Conservation (phyloP, 305 asterid genomes). For the Andrographis paniculata region DNA sequence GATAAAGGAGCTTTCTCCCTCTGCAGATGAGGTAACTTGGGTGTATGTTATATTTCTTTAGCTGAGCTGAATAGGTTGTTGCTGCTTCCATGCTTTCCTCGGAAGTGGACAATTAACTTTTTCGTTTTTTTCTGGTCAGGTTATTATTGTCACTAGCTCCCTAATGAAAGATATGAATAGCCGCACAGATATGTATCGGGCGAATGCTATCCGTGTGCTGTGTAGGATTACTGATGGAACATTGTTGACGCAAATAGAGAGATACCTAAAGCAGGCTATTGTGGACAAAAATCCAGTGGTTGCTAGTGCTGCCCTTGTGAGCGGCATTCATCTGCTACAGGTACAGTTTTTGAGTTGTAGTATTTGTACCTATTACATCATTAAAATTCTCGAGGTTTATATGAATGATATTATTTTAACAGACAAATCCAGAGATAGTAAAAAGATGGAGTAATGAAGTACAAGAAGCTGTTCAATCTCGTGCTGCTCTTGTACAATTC, state of each 20-base stretch:
- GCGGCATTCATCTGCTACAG: conserved; percentile 85
- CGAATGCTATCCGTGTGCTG: conserved; percentile 84
- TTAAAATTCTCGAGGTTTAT: conserved; percentile 5
- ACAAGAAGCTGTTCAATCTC: conserved; percentile 97
- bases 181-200: conserved; percentile 85
- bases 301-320: conserved; percentile 89
- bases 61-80: background rate
- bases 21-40: conserved; percentile 59
- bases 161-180: conserved; percentile 91
- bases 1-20: conserved; percentile 80
- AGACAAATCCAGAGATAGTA: conserved; percentile 94
- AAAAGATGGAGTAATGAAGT: conserved; percentile 99
- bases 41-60: conserved; percentile 3
- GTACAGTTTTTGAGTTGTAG: conserved; percentile 24
- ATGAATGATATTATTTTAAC: conserved; percentile 14
- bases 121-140: conserved; percentile 34
- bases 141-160: conserved; percentile 86
- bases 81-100: conserved; percentile 6
- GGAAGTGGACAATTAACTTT: conserved; percentile 19
- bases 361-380: conserved; percentile 5
- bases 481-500: conserved; percentile 96
- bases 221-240: conserved; percentile 81
- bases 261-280: conserved; percentile 83
- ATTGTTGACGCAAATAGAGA: conserved; percentile 76
- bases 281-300: conserved; percentile 87